Base-by-base conservation (phyloP, 2,329 filamentous ascomycete genomes). In the Sporothrix brasiliensis region DNA sequence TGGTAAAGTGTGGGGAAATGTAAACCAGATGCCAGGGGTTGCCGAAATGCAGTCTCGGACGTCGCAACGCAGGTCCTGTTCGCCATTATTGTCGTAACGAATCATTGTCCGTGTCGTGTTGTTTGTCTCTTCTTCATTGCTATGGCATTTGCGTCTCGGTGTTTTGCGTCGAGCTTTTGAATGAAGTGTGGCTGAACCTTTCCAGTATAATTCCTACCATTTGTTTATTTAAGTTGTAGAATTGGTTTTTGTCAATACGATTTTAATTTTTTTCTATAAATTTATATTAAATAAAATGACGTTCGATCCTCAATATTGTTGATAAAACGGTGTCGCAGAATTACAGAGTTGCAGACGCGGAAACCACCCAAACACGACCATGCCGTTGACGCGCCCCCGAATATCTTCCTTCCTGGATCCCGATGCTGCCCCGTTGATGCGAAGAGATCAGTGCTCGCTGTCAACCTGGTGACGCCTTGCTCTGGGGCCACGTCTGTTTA, bases 401-500 rank as follows among this genome's bases (percentile, higher is more conserved):
- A 24, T 14, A 6, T 14, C 19, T 14, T 30, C 6, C 30, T 44
- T 49, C 41, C 24, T 63, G 54, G 67, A 39, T 52, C 49, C 10
- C 24, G 60, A 67, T 67, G 67, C 67, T 65, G 60, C 44, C 44
- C 41, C 30, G 21, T 50, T 69, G 67, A 69, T 69, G 70, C 67
- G 67, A 66, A 69, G 61, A 34, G 70, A 69, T 69, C 67, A 24
- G 52, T 67, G 60, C 61, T 53, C 27, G 5, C 67, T 13, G 44
- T 44, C 24, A 61, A 69, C 60, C 66, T 27, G 66, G 69, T 53
- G 49, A 47, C 7, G 19, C 39, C 16, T 49, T 14, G 41, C 21
- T 66, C 39, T 21, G 63, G 53, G 27, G 44, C 63, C 21, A 61
- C 19, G 6, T 9, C 7, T 27, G 69, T 61, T 67, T 61, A 34